Conservation (phyloP, 768 basidiomycete genomes). For the Trametes cubensis region DNA sequence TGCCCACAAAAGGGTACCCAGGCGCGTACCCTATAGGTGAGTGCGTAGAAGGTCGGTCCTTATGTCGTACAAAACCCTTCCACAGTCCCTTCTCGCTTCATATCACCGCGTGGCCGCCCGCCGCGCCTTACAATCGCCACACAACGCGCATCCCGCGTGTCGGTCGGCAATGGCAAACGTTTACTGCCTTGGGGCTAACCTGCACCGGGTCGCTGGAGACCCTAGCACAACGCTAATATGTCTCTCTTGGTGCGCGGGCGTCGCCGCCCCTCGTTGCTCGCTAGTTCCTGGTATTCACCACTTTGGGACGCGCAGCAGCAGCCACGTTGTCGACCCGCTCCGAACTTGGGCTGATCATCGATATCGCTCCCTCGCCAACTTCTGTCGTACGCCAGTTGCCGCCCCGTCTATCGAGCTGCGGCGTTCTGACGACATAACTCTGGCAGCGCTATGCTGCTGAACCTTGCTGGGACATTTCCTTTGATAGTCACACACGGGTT, state of each 20-base stretch:
- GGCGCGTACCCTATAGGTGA: conserved; percentile 11
- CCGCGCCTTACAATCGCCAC: conserved; percentile 14
- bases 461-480: no score
- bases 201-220: conserved; percentile 15
- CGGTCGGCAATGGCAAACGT: not conserved
- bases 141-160: conserved; percentile 17
- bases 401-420: not conserved
- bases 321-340: conserved; percentile 17
- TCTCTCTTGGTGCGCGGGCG: conserved; percentile 12
- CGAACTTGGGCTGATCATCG: conserved; percentile 6
- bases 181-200: not conserved
- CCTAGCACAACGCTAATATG: conserved; percentile 15
- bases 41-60: conserved; percentile 14
- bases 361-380: conserved; percentile 5
- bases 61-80: conserved; percentile 14
- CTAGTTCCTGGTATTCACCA: conserved; percentile 9
- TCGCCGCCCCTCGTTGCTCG: conserved; percentile 21
- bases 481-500: not conserved
- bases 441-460: not conserved
- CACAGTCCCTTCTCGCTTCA: not conserved
- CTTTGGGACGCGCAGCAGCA: conserved; percentile 1
- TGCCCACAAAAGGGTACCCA: conserved; percentile 3
- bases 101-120: conserved; percentile 14
- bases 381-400: not conserved
- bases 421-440: not conserved